phyloP scores from a whole-genome alignment of 1,284 basidiomycete genomes.

The Ganoderma leucocontextum region DNA sequence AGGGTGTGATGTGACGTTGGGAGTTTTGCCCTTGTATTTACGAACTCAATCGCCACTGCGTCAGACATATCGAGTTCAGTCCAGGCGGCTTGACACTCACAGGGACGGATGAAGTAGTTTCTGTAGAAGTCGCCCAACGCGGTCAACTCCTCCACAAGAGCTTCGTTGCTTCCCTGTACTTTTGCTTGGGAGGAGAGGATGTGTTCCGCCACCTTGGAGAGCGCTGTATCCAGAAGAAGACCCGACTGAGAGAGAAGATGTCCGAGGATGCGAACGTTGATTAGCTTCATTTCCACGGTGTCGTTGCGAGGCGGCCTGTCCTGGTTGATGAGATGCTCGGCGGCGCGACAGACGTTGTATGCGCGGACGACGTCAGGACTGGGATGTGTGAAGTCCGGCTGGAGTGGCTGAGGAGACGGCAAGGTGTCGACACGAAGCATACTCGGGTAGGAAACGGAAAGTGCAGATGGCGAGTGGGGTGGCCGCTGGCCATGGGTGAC shows the following conservation, averaged over 20 bases:
- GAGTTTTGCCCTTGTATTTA: not conserved
- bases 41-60: not conserved
- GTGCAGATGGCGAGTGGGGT: too few relatives aligned
- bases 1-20: not conserved
- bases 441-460: not conserved
- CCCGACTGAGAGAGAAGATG: not conserved
- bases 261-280: conserved; percentile 5
- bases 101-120: not conserved
- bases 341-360: not conserved
- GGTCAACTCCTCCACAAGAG: not conserved
- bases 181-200: not conserved
- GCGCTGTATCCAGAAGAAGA: not conserved
- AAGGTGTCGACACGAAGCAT: not conserved
- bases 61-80: not conserved
- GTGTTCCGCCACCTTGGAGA: not conserved
- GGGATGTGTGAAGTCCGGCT: not conserved
- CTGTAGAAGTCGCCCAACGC: not conserved
- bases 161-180: not conserved
- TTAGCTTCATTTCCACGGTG: not conserved
- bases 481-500: too few relatives aligned
- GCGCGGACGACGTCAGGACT: not conserved
- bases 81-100: not conserved
- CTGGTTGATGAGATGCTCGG: not conserved
- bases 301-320: not conserved
- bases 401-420: not conserved